A percentile compares a stretch with the other conserved stretches of the same genome.
phyloP scores from a whole-genome alignment of 1,284 basidiomycete genomes.

The Marasmius tenuissimus region DNA sequence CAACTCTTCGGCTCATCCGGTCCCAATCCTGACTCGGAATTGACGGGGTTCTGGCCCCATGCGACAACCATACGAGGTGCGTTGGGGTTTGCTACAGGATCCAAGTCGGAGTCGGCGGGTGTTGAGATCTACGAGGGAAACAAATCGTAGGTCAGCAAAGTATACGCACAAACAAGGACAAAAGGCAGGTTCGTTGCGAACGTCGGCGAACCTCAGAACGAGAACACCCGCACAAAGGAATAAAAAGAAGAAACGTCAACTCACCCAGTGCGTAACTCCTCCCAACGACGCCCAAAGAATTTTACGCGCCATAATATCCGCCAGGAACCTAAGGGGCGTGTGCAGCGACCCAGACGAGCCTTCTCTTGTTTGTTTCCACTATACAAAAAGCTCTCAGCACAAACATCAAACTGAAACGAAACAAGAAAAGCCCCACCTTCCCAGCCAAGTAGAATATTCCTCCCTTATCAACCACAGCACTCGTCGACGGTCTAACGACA shows the following conservation, averaged over 20 bases:
- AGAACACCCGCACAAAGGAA: not conserved
- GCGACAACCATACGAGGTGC: conserved; percentile 77
- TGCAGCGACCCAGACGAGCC: conserved; percentile 39
- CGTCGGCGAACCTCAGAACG: not conserved
- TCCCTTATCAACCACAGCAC: conserved; percentile 82
- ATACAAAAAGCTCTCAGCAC: conserved; percentile 20
- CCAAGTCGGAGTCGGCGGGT: conserved; percentile 45
- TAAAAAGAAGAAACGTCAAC: not conserved
- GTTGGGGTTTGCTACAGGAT: not conserved
- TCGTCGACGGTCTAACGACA: conserved; percentile 81
- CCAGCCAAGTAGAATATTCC: conserved; percentile 85
- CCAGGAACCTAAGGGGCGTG: conserved; percentile 66
- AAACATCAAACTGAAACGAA: conserved; percentile 5
- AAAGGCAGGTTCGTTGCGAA: not conserved
- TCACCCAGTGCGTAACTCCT: conserved; percentile 85
- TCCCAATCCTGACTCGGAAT: conserved; percentile 84
- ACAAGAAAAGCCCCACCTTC: conserved; percentile 46
- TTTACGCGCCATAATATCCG: conserved; percentile 82
- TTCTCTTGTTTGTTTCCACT: conserved; percentile 94
- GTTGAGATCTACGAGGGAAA: conserved; percentile 41
- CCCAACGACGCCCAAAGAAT: conserved; percentile 70
- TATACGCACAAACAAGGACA: too few species aligned
- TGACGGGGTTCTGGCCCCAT: conserved; percentile 83
- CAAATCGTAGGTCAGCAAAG: not conserved
- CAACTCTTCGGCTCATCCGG: conserved; percentile 81